Evolutionary conservation across 148 eudicot species (phyloP).

Genomic region (Fagopyrum homotropicum): DNA sequence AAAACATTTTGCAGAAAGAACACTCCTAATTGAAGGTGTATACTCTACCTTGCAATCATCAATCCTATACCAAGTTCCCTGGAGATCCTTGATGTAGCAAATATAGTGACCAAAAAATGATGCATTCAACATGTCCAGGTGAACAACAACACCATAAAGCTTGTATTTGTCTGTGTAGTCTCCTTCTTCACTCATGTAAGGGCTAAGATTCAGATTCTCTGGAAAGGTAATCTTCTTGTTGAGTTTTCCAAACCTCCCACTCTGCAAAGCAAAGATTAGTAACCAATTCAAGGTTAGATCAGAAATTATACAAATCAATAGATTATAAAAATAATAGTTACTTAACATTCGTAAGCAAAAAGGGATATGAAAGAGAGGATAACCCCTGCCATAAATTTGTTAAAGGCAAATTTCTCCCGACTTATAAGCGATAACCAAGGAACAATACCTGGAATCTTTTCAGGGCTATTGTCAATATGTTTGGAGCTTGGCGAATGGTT

Average conservation of each 20-base stretch:
- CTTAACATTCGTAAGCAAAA: constrained; percentile 4
- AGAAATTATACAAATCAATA: not conserved
- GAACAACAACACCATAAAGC: constrained; percentile 86
- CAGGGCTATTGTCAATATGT: constrained; percentile 84
- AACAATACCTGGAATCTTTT: constrained; percentile 85
- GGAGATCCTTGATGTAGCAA: constrained; percentile 68
- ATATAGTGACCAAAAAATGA: constrained; percentile 93
- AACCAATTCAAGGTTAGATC: not conserved
- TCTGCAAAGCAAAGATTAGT: constrained; percentile 30
- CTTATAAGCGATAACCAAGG: not conserved
- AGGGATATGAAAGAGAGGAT: not conserved
- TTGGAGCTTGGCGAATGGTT: constrained; percentile 62
- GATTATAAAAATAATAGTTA: not conserved
- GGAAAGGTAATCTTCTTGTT: constrained; percentile 86
- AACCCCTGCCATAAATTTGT: not conserved
- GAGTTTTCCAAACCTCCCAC: constrained; percentile 94
- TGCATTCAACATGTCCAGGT: constrained; percentile 94
- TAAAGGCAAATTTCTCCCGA: not conserved
- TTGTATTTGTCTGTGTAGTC: constrained; percentile 56
- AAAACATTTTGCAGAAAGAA: not conserved
- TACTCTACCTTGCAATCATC: constrained; percentile 81
- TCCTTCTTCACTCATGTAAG: constrained; percentile 75
- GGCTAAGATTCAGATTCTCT: constrained; percentile 62
- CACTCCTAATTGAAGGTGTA: not conserved
- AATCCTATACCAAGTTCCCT: constrained; percentile 83